A percentile compares a stretch with the other conserved stretches of the same genome.
phyloP scores from a whole-genome alignment of 106 monocot genomes.

The Platanthera guangdongensis region DNA sequence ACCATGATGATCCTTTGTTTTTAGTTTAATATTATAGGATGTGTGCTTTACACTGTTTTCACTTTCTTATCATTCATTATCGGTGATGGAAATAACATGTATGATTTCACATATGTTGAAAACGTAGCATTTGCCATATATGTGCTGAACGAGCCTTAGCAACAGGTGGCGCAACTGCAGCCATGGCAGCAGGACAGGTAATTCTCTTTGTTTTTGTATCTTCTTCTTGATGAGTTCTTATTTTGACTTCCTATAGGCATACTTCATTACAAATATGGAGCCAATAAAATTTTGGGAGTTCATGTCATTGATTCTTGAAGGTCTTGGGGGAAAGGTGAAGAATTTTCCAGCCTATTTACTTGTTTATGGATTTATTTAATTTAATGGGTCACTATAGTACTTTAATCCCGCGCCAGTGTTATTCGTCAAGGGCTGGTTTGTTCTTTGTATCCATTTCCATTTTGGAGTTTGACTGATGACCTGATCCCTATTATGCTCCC shows the following conservation, averaged over 20 bases:
- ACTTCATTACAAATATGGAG: constrained; percentile 92
- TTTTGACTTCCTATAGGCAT: constrained; percentile 41
- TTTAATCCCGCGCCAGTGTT: constrained; percentile 19
- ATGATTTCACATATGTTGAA: constrained; percentile 99
- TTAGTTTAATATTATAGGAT: neutral
- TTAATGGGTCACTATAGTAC: constrained; percentile 10
- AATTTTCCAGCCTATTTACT: neutral
- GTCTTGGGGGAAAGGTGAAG: constrained; percentile 83
- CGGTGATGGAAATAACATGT: constrained; percentile 84
- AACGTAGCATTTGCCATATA: constrained; percentile 97
- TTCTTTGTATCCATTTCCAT: neutral
- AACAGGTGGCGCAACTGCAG: constrained; percentile 31
- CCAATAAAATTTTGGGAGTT: constrained; percentile 98
- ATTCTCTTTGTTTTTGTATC: neutral
- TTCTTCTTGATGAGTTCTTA: constrained; percentile 11
- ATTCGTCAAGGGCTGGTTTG: neutral
- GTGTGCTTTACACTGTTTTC: neutral
- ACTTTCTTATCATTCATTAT: constrained; percentile 49
- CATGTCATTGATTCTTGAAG: constrained; percentile 80
- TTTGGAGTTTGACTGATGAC: neutral
- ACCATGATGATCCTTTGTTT: neutral
- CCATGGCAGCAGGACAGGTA: constrained; percentile 68
- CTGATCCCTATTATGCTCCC: neutral
- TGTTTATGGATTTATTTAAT: neutral
- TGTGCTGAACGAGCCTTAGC: constrained; percentile 94